Conservation (phyloP, 164 flowering plant species). For the Berberis thunbergii region DNA sequence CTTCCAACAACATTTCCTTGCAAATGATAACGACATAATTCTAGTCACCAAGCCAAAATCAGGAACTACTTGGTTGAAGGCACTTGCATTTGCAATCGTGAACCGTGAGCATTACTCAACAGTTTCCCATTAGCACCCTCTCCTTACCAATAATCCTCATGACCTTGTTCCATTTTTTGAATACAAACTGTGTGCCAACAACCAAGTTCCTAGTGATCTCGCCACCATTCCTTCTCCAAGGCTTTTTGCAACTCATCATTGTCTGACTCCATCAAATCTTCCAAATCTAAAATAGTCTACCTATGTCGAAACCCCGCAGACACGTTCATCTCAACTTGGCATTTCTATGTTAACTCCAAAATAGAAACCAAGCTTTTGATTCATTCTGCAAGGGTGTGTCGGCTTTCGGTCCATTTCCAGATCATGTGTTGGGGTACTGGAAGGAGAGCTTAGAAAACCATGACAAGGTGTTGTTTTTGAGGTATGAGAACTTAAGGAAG, state of each 20-base stretch:
- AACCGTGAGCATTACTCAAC: slow-evolving; percentile 1
- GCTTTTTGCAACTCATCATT: slow-evolving; percentile 8
- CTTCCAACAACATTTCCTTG: slow-evolving; percentile 8
- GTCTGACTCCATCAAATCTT: background rate
- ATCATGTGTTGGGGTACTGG: slow-evolving; percentile 15
- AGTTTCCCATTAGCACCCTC: background rate
- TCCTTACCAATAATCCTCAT: background rate
- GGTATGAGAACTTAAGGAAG: slow-evolving; percentile 14
- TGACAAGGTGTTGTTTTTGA: slow-evolving; percentile 10
- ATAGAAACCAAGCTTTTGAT: slow-evolving; percentile 6
- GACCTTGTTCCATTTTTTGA: slow-evolving; percentile 3
- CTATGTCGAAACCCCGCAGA: slow-evolving; percentile 17
- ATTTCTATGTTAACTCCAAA: slow-evolving; percentile 1
- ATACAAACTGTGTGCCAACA: background rate
- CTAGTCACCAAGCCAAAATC: slow-evolving; percentile 11
- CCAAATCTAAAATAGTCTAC: slow-evolving; percentile 8
- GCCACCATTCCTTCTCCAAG: background rate
- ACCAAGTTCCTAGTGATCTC: background rate
- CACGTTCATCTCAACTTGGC: slow-evolving; percentile 14
- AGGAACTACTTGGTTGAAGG: slow-evolving; percentile 20
- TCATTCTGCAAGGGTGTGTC: slow-evolving; percentile 11
- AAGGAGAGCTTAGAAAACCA: slow-evolving; percentile 13
- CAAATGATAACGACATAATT: slow-evolving; percentile 8
- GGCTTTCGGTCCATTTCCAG: slow-evolving; percentile 13
- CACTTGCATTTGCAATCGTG: slow-evolving; percentile 8